Percentiles rank a stretch among this genome's conserved stretches.
phyloP scores from a whole-genome alignment of 2,329 filamentous ascomycete genomes.

The Exophiala sideris region DNA sequence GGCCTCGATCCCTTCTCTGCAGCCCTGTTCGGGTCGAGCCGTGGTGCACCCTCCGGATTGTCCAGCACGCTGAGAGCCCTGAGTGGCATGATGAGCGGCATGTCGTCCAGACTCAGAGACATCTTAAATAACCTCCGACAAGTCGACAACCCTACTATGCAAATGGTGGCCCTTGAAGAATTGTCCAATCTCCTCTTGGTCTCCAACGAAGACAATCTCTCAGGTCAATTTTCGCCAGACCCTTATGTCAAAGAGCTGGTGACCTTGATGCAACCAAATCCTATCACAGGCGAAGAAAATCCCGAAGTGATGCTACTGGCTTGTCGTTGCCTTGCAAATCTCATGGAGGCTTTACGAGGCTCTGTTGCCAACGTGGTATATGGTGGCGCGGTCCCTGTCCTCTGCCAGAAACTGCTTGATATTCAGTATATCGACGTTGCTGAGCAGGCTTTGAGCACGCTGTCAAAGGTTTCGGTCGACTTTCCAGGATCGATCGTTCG shows the following conservation, averaged over 20 bases:
- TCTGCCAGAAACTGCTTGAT: conserved; percentile 92
- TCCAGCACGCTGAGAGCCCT: conserved; percentile 80
- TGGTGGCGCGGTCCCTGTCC: conserved; percentile 88
- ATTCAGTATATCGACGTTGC: conserved; percentile 97
- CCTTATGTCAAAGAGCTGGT: conserved; percentile 94
- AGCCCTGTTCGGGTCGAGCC: conserved; percentile 62
- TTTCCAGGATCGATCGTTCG: conserved; percentile 93
- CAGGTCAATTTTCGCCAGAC: conserved; percentile 91
- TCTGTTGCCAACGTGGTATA: conserved; percentile 96
- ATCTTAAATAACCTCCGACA: conserved; percentile 72
- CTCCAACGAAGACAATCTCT: conserved; percentile 93
- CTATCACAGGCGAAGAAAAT: conserved; percentile 76
- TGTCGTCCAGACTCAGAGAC: conserved; percentile 74
- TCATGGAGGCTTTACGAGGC: conserved; percentile 94
- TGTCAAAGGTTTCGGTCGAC: conserved; percentile 96
- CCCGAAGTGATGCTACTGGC: conserved; percentile 96
- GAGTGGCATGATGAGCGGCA: conserved; percentile 86
- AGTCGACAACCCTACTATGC: conserved; percentile 80
- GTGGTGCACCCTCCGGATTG: conserved; percentile 62
- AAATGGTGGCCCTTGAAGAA: conserved; percentile 88
- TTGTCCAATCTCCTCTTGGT: conserved; percentile 89
- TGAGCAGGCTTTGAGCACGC: conserved; percentile 91
- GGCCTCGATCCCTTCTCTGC: conserved; percentile 57
- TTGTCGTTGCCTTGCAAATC: conserved; percentile 89
- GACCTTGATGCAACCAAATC: conserved; percentile 82